Conservation (phyloP, 1,284 basidiomycete species). For the Apiotrichum gamsii region DNA sequence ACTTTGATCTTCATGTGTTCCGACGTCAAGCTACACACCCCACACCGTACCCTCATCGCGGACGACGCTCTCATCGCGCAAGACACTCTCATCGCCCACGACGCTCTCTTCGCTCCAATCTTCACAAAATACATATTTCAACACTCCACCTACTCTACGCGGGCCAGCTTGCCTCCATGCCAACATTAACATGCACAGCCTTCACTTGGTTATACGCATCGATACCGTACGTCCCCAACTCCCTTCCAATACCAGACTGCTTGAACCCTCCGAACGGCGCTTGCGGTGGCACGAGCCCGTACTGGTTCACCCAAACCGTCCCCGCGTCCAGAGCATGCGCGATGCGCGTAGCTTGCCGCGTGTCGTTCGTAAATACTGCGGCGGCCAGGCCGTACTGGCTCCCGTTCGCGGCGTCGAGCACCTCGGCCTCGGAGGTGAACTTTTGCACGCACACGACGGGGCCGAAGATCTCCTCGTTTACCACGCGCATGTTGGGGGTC, state of each 20-base stretch:
- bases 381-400: slow-evolving; percentile 83
- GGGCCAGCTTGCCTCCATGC: no score
- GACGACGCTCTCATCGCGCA: no score
- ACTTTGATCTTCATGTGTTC: no score
- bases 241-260: slow-evolving; percentile 69
- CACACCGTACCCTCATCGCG: no score
- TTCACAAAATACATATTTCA: no score
- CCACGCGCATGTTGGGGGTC: slow-evolving; percentile 33
- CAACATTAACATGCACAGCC: background rate
- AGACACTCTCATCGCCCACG: no score
- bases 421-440: slow-evolving; percentile 48
- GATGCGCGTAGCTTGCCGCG: slow-evolving; percentile 79
- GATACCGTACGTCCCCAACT: slow-evolving; percentile 80
- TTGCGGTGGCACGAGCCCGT: slow-evolving; percentile 70
- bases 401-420: slow-evolving; percentile 68
- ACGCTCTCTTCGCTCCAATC: no score
- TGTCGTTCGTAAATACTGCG: slow-evolving; percentile 79
- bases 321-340: slow-evolving; percentile 76
- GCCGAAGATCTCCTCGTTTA: slow-evolving; percentile 49
- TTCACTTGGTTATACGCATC: slow-evolving; percentile 55
- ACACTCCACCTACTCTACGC: no score
- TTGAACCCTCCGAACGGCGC: slow-evolving; percentile 94
- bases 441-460: slow-evolving; percentile 48
- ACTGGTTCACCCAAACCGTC: slow-evolving; percentile 77
- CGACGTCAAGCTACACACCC: no score